Conservation (phyloP, 495 filamentous ascomycete species). For the Neurospora cerealis region DNA sequence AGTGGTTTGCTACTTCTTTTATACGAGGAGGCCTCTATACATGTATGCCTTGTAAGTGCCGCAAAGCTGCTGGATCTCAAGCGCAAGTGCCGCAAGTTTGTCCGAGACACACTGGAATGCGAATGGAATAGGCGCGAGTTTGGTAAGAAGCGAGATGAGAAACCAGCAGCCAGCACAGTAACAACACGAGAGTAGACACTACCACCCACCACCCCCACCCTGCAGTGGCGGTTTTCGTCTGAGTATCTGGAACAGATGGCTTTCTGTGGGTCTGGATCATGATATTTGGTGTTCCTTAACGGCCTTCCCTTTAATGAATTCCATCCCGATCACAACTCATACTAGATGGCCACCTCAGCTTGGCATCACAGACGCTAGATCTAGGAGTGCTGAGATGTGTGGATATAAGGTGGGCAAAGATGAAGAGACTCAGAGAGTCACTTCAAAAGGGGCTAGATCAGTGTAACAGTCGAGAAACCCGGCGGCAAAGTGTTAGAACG, state of each 20-base stretch:
- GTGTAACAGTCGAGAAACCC: background rate
- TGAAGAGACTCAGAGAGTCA: background rate
- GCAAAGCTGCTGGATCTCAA: background rate
- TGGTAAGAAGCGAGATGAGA: background rate
- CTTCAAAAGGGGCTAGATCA: background rate
- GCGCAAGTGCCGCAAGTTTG: background rate
- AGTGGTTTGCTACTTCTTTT: background rate
- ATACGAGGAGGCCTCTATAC: background rate
- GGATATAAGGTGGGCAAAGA: background rate
- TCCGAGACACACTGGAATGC: background rate
- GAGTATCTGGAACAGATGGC: background rate
- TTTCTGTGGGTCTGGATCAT: constrained; percentile 1
- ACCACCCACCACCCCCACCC: background rate
- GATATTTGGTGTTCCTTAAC: constrained; percentile 3
- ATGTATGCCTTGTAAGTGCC: background rate
- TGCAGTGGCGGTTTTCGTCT: background rate
- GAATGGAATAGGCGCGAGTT: background rate
- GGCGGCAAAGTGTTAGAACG: background rate
- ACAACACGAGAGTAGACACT: background rate
- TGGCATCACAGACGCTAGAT: background rate
- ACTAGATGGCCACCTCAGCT: background rate
- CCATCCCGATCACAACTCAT: background rate
- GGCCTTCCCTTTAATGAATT: background rate
- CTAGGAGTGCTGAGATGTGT: background rate
- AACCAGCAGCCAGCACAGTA: background rate